Evolutionary conservation across 257 asterid species (phyloP).

Genomic region (Prunella vulgaris): DNA sequence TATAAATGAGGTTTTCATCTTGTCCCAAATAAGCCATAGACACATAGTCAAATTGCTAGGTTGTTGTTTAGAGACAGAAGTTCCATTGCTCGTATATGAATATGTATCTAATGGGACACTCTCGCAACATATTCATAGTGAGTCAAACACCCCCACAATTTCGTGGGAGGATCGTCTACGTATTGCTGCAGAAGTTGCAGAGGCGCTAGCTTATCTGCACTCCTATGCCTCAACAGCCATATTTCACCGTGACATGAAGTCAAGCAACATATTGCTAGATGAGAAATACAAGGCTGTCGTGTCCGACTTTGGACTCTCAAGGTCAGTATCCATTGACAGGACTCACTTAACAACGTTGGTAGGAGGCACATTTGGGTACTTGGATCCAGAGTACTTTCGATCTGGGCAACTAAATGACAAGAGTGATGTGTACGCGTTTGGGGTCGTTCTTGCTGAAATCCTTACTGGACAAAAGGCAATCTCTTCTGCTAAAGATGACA

Average conservation of each 20-base stretch:
- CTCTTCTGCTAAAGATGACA: constrained; percentile 13
- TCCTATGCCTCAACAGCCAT: constrained; percentile 35
- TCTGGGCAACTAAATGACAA: constrained; percentile 37
- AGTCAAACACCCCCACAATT: background rate
- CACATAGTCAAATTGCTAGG: constrained; percentile 30
- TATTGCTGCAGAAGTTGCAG: constrained; percentile 38
- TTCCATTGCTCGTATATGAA: constrained; percentile 27
- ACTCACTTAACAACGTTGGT: constrained; percentile 31
- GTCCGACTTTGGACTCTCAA: constrained; percentile 37
- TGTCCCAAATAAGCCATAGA: constrained; percentile 38
- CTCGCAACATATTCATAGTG: constrained; percentile 24
- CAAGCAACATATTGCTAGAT: constrained; percentile 35
- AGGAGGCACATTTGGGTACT: constrained; percentile 38
- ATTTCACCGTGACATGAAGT: constrained; percentile 38
- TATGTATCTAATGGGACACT: constrained; percentile 30
- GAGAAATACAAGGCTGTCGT: constrained; percentile 33
- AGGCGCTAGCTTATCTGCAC: constrained; percentile 39
- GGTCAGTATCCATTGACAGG: constrained; percentile 28
- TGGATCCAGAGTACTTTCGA: constrained; percentile 38
- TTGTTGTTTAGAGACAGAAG: constrained; percentile 26
- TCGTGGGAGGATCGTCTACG: constrained; percentile 35
- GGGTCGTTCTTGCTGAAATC: constrained; percentile 37
- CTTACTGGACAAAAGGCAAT: constrained; percentile 31
- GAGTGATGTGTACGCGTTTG: constrained; percentile 41
- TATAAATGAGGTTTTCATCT: constrained; percentile 34